phyloP scores from a whole-genome alignment of 2,329 filamentous ascomycete species.

The Aureobasidium sp. region DNA sequence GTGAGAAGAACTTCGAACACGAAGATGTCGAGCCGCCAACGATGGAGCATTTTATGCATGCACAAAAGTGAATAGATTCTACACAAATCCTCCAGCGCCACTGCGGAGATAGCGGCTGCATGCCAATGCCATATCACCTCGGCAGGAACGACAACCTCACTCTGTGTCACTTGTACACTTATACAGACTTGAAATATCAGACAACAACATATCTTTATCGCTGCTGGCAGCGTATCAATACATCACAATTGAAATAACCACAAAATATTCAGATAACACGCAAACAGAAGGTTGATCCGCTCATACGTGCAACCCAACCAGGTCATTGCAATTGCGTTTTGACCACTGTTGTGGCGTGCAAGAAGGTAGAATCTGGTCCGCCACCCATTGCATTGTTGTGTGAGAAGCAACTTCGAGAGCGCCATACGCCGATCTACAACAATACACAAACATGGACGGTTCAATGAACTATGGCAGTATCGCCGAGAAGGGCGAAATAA shows the following conservation, averaged over 20 bases:
- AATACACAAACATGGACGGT: neutral
- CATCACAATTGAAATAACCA: neutral
- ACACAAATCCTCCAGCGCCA: neutral
- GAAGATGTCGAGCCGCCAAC: too few species aligned
- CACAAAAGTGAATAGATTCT: neutral
- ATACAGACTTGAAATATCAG: too few species aligned
- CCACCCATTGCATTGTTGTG: too few species aligned
- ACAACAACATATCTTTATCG: too few species aligned
- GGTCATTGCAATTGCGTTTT: fast-evolving
- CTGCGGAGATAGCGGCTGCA: neutral
- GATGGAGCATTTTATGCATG: neutral
- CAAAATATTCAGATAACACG: neutral
- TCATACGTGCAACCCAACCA: neutral
- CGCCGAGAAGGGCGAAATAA: neutral
- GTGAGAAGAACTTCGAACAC: too few species aligned
- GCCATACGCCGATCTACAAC: too few species aligned
- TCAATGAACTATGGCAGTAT: conserved; percentile 2
- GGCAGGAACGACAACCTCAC: neutral
- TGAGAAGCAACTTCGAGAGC: too few species aligned
- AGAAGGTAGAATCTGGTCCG: too few species aligned
- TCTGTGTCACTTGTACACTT: neutral
- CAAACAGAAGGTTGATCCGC: neutral
- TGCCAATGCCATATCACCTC: neutral
- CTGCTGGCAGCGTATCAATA: neutral
- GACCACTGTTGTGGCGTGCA: neutral